Conservation (phyloP, 176 grass and related monocot species). For the Triticum turgidum region DNA sequence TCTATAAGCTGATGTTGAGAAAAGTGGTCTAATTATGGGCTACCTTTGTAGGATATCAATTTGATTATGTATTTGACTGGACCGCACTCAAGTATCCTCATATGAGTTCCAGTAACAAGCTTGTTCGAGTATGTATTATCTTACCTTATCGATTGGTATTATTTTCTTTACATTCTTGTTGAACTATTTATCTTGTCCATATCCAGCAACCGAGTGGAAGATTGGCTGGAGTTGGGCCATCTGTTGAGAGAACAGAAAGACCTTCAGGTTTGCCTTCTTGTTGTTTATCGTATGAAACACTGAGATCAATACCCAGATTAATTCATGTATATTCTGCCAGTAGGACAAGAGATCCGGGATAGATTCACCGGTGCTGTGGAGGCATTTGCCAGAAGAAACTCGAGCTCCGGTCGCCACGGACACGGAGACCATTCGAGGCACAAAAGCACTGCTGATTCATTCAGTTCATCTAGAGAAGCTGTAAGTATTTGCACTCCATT, state of each 20-base stretch:
- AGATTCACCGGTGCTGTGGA: conserved; percentile 92
- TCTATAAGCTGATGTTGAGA: neutral
- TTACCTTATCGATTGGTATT: conserved; percentile 12
- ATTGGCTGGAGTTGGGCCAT: conserved; percentile 57
- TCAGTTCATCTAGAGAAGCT: conserved; percentile 59
- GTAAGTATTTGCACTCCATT: conserved; percentile 23
- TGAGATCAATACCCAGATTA: neutral
- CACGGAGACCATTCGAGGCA: conserved; percentile 59
- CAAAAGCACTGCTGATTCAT: conserved; percentile 69
- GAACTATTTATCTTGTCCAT: conserved; percentile 14
- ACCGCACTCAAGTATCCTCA: conserved; percentile 78
- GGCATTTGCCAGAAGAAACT: conserved; percentile 84
- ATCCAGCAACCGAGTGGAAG: conserved; percentile 55
- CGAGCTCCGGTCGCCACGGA: conserved; percentile 48
- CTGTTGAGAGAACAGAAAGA: conserved; percentile 64
- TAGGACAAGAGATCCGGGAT: conserved; percentile 88
- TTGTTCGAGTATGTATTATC: conserved; percentile 50
- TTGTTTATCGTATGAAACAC: conserved; percentile 4
- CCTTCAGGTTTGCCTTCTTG: conserved; percentile 43
- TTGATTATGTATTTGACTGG: conserved; percentile 97
- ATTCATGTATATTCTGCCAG: conserved; percentile 38
- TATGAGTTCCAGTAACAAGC: conserved; percentile 52
- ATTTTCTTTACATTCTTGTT: conserved; percentile 12
- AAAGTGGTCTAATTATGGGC: conserved; percentile 5
- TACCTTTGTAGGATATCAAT: conserved; percentile 70